Evolutionary conservation across 139 green algal genomes (phyloP).

Genomic region (Yamagishiella unicocca): DNA sequence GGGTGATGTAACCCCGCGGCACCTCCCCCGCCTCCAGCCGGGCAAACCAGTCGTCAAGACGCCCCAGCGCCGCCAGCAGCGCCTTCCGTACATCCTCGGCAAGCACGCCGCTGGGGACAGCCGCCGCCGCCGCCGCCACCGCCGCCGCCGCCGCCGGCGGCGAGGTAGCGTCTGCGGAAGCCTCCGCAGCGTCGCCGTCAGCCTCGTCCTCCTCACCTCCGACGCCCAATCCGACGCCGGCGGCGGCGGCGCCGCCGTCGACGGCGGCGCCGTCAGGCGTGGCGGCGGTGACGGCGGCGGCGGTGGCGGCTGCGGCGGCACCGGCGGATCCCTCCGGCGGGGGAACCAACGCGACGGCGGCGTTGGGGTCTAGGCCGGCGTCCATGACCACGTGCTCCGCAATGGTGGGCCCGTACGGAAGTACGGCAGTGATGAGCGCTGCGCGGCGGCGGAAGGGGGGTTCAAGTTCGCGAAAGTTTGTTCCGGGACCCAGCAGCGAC

Average conservation of each 20-base stretch:
- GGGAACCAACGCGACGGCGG: background rate
- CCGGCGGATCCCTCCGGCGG: background rate
- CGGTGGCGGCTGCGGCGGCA: background rate
- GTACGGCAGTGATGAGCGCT: conserved; percentile 38
- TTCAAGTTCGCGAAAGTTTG: too few relatives aligned
- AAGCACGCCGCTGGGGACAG: conserved; percentile 24
- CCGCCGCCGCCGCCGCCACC: background rate
- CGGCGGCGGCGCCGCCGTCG: background rate
- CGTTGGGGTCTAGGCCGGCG: conserved; percentile 74
- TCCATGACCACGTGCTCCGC: conserved; percentile 85
- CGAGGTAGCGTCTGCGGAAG: background rate
- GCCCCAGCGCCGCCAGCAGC: conserved; percentile 52
- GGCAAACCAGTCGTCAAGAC: conserved; percentile 66
- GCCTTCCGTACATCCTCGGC: conserved; percentile 4
- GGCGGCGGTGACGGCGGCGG: background rate
- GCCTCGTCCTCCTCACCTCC: conserved; percentile 28
- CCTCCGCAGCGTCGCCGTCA: background rate
- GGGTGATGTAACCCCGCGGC: conserved; percentile 50
- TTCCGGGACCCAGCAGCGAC: too few relatives aligned
- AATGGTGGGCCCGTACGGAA: conserved; percentile 87
- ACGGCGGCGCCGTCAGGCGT: too few relatives aligned
- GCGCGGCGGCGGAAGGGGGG: conserved; percentile 15
- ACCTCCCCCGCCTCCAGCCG: conserved; percentile 53
- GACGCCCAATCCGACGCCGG: background rate
- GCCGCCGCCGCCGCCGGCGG: background rate